phyloP scores from a whole-genome alignment of 2,329 filamentous ascomycete species.

The Zalaria sp. region DNA sequence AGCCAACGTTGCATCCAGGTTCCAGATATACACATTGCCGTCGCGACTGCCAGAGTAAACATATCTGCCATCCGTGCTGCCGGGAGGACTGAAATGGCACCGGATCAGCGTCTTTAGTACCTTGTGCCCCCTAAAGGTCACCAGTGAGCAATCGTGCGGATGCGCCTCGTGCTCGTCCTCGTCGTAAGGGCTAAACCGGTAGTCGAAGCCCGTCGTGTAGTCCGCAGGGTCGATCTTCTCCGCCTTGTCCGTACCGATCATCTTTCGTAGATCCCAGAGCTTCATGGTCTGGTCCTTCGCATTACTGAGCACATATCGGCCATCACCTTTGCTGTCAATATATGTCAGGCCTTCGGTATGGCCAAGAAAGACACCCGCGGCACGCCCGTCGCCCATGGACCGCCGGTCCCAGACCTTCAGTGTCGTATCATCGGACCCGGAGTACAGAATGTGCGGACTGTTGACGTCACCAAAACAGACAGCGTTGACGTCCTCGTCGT shows the following conservation, averaged over 20 bases:
- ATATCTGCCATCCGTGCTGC: conserved; percentile 76
- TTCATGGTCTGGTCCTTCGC: conserved; percentile 96
- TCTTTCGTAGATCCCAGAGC: conserved; percentile 87
- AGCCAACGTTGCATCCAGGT: conserved; percentile 76
- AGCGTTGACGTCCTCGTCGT: conserved; percentile 84
- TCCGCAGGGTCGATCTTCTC: conserved; percentile 40
- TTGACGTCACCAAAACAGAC: conserved; percentile 86
- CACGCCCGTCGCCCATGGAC: conserved; percentile 45
- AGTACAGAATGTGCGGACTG: conserved; percentile 89
- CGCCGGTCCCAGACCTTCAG: conserved; percentile 94
- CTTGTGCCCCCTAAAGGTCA: conserved; percentile 83
- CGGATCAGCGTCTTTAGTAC: conserved; percentile 84
- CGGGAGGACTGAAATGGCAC: conserved; percentile 85
- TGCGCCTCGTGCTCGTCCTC: conserved; percentile 55
- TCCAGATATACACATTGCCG: conserved; percentile 83
- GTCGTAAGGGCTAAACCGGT: conserved; percentile 54
- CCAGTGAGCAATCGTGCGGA: conserved; percentile 76
- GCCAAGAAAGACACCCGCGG: conserved; percentile 50
- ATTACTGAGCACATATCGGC: conserved; percentile 82
- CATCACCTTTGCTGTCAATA: conserved; percentile 71
- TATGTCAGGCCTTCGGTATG: conserved; percentile 53
- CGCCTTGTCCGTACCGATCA: conserved; percentile 59
- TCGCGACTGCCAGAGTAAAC: conserved; percentile 88
- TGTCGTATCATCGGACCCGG: conserved; percentile 85
- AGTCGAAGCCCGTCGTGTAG: conserved; percentile 56